Evolutionary conservation across 495 filamentous ascomycete genomes (phyloP).

Genomic region (Aspergillus egyptiacus): DNA sequence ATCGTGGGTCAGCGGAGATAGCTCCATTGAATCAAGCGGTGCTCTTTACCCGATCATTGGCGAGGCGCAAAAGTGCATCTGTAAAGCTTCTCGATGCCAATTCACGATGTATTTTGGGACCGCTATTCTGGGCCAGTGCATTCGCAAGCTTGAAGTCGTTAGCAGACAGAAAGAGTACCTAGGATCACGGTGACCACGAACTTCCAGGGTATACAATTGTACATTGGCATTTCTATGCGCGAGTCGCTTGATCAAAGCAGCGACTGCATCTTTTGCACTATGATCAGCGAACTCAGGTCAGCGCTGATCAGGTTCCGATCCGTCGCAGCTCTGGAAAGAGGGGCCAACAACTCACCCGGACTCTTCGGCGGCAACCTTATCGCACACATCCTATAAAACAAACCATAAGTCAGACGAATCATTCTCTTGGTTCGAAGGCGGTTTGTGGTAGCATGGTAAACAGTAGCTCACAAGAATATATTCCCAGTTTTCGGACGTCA

Average conservation of each 20-base stretch:
- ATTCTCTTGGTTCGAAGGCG: not conserved
- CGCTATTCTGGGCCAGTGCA: slow-evolving; percentile 92
- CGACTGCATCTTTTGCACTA: slow-evolving; percentile 84
- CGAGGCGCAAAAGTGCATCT: slow-evolving; percentile 84
- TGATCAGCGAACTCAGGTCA: slow-evolving; percentile 10
- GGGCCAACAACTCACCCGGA: slow-evolving; percentile 46
- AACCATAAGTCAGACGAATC: slow-evolving; percentile 16
- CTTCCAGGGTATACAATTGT: slow-evolving; percentile 97
- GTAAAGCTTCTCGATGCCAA: slow-evolving; percentile 92
- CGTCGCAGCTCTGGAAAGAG: not conserved
- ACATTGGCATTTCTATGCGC: slow-evolving; percentile 98
- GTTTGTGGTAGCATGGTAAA: not conserved
- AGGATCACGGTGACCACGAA: slow-evolving; percentile 28
- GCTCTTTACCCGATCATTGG: slow-evolving; percentile 64
- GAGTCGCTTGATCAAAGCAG: slow-evolving; percentile 89
- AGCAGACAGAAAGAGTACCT: not conserved
- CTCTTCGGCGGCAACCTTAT: slow-evolving; percentile 68
- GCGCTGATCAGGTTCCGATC: slow-evolving; percentile 10
- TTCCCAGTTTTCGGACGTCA: slow-evolving; percentile 98
- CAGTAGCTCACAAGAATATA: slow-evolving; percentile 64
- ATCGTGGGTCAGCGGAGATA: slow-evolving; percentile 4
- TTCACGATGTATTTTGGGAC: slow-evolving; percentile 84
- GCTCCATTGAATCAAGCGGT: not conserved
- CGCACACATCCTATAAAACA: slow-evolving; percentile 73
- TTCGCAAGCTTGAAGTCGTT: slow-evolving; percentile 60